Conservation (phyloP, 2,329 filamentous ascomycete genomes). For the Endothia cerciana region DNA sequence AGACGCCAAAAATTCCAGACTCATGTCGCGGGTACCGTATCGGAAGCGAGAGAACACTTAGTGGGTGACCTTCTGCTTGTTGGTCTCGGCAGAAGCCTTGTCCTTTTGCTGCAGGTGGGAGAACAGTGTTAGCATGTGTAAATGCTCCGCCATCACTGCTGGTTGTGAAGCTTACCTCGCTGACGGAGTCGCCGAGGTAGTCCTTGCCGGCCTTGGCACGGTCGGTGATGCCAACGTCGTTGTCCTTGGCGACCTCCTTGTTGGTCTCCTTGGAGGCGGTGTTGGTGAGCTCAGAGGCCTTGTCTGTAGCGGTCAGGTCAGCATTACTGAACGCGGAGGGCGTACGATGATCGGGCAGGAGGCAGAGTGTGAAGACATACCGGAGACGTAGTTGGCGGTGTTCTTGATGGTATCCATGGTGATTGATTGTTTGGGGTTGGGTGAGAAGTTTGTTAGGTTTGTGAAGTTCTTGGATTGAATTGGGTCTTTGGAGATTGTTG, state of each 20-base stretch:
- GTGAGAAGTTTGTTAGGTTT: slow-evolving; percentile 26
- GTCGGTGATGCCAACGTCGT: slow-evolving; percentile 49
- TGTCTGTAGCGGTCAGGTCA: slow-evolving; percentile 25
- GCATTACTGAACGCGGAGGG: background rate
- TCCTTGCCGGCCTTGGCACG: slow-evolving; percentile 40
- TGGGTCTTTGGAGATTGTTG: slow-evolving; percentile 14
- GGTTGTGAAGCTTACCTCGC: slow-evolving; percentile 29
- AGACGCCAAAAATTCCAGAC: slow-evolving; percentile 16
- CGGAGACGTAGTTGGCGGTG: slow-evolving; percentile 62
- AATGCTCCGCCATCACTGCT: background rate
- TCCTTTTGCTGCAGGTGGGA: slow-evolving; percentile 32
- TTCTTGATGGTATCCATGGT: slow-evolving; percentile 51
- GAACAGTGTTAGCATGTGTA: background rate
- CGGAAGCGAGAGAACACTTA: slow-evolving; percentile 33
- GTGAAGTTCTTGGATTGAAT: slow-evolving; percentile 20
- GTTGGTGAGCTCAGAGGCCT: slow-evolving; percentile 40
- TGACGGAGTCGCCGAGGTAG: slow-evolving; percentile 11
- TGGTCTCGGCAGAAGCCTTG: slow-evolving; percentile 43
- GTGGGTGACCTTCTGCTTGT: slow-evolving; percentile 45
- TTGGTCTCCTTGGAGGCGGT: slow-evolving; percentile 61
- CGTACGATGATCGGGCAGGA: slow-evolving; percentile 32
- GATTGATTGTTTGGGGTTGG: slow-evolving; percentile 31
- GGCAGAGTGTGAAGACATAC: slow-evolving; percentile 53
- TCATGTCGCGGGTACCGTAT: slow-evolving; percentile 19
- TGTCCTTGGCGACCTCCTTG: slow-evolving; percentile 62